Conservation (phyloP, 108 stramenopile genomes). For the Fistulifera pelliculosa region DNA sequence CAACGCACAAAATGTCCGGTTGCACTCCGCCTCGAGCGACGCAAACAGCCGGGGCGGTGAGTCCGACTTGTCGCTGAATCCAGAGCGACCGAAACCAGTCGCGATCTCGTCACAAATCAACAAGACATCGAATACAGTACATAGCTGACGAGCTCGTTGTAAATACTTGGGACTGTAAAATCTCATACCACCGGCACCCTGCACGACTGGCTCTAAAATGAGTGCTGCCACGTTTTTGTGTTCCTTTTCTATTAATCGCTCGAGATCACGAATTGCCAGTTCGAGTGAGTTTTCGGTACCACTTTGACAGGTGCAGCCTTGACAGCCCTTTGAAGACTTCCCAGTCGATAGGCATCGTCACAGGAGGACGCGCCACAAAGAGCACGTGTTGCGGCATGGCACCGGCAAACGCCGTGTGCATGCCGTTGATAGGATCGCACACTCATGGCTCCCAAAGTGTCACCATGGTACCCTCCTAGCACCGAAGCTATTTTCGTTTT, state of each 20-base stretch:
- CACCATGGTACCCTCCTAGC: slow-evolving; percentile 83
- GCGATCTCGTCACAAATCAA: slow-evolving; percentile 88
- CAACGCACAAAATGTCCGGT: slow-evolving; percentile 81
- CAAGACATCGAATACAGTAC: slow-evolving; percentile 58
- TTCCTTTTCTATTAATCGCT: too few species aligned
- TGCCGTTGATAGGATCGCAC: slow-evolving; percentile 82
- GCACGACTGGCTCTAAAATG: slow-evolving; percentile 87
- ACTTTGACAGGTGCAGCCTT: too few species aligned
- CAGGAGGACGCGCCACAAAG: slow-evolving; percentile 11
- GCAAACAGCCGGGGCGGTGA: too few species aligned
- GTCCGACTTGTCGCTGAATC: slow-evolving; percentile 5
- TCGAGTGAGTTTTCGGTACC: too few species aligned
- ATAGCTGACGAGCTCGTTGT: slow-evolving; percentile 44
- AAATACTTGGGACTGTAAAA: slow-evolving; percentile 70
- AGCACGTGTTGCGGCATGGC: slow-evolving; percentile 51
- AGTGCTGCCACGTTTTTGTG: slow-evolving; percentile 74
- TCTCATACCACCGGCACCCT: slow-evolving; percentile 86
- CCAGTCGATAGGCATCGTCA: too few species aligned
- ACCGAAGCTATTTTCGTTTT: slow-evolving; percentile 60
- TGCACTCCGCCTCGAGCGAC: too few species aligned
- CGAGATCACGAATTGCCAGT: too few species aligned
- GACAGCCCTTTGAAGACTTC: too few species aligned
- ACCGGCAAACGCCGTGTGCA: slow-evolving; percentile 59
- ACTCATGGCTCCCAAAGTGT: slow-evolving; percentile 85
- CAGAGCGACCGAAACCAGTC: slow-evolving; percentile 85